Evolutionary conservation across 352 stramenopile genomes (phyloP), one percentile per base, ranked within the genome.

Genomic region (Phytophthora chlamydospora): DNA sequence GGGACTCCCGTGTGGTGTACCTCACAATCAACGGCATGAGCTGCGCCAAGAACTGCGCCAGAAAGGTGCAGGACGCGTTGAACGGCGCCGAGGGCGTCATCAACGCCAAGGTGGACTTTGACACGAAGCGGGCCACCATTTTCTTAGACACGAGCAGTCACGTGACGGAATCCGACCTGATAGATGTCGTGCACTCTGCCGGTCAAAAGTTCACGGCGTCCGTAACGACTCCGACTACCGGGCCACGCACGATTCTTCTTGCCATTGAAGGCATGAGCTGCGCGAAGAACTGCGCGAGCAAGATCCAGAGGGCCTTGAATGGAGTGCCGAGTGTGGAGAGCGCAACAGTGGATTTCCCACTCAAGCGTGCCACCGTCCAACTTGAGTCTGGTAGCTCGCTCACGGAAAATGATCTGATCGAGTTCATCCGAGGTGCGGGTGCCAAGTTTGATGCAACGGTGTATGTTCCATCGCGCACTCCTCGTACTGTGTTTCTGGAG

Each of bases 191-290:
- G 16, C 60, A 83, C 52, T 80, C 71, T 7, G 71, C 68, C 0
- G 80, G 67, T 5, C 43, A 80, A 34, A 92, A 93, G 62, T 94
- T 93, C 44, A 75, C 67, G 6, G 85, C 85, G 19, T 78, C 64
- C 10, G 43, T 89, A 2, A 73, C 71, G 13, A 68, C 73, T 3
- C 78, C 82, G 17, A 65, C 66, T 12, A 55, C 45, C 2, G 68
- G 74, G 16, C 73, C 80, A 13, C 80, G 77, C 16, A 84, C 70
- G 4, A 72, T 94, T 42, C 39, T 79, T 14, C 59, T 96, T 11
- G 52, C 77, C 16, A 62, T 96, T 13, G 71, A 78, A 4, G 88
- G 86, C 16, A 94, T 96, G 88, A 91, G 76, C 42, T 93, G 85
- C 48, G 80, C 79, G 13, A 92, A 90, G 53, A 92, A 91, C 38